Evolutionary conservation across 2,329 filamentous ascomycete genomes (phyloP).

Genomic region (Tetracladium maxilliforme): DNA sequence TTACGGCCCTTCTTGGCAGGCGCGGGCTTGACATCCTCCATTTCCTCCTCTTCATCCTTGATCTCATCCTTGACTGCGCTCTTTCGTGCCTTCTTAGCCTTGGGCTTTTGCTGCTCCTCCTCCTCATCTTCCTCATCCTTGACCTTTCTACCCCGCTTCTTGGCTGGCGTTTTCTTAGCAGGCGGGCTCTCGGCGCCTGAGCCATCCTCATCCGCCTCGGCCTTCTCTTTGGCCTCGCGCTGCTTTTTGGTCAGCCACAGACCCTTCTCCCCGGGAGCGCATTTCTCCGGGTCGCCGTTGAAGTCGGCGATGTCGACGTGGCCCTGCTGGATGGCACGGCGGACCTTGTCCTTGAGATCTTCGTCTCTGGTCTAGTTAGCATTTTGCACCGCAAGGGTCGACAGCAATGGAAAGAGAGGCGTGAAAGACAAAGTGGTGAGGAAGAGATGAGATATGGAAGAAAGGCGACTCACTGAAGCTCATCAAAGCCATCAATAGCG

Average conservation of each 20-base stretch:
- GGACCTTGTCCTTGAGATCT: slow-evolving; percentile 60
- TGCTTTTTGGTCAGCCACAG: slow-evolving; percentile 20
- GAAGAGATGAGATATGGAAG: too few species aligned
- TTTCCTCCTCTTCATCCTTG: slow-evolving; percentile 3
- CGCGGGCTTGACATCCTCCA: slow-evolving; percentile 2
- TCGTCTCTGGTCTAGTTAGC: slow-evolving; percentile 33
- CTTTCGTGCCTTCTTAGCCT: slow-evolving; percentile 3
- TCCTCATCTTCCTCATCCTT: slow-evolving; percentile 3
- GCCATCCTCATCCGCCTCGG: slow-evolving; percentile 13
- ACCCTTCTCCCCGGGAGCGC: too few species aligned
- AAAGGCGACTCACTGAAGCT: too few species aligned
- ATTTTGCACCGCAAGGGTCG: slow-evolving; percentile 67
- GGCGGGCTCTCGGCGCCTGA: too few species aligned
- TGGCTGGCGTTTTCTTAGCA: slow-evolving; percentile 8
- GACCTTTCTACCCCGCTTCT: slow-evolving; percentile 9
- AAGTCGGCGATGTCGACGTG: slow-evolving; percentile 79
- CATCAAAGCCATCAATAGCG: slow-evolving; percentile 24
- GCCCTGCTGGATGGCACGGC: slow-evolving; percentile 56
- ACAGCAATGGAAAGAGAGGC: slow-evolving; percentile 24
- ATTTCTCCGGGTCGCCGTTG: too few species aligned
- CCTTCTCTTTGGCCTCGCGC: slow-evolving; percentile 16
- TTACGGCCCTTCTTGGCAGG: slow-evolving; percentile 1
- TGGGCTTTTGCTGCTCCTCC: slow-evolving; percentile 6
- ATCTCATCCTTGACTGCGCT: slow-evolving; percentile 1
- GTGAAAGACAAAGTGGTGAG: not conserved